phyloP scores from a whole-genome alignment of 371 early-diverging fungal genomes.

The Thermomucor indicae-seudaticae region DNA sequence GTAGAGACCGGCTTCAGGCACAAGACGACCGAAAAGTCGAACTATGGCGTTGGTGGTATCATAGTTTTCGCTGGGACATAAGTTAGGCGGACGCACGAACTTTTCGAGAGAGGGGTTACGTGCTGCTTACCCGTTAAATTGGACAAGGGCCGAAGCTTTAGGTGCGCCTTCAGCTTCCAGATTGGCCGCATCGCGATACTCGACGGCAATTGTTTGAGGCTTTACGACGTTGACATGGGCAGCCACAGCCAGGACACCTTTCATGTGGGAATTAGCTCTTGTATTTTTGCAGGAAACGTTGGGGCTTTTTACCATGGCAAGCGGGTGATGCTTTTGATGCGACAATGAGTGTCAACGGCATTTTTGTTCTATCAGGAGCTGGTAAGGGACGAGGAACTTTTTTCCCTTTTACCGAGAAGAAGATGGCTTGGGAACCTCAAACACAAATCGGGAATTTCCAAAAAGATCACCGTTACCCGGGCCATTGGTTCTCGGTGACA shows the following conservation, averaged over 20 bases:
- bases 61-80: slow-evolving; percentile 28
- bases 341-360: not conserved
- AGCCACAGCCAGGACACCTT: slow-evolving; percentile 37
- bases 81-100: not conserved
- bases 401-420: too few species aligned
- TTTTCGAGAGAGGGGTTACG: not conserved
- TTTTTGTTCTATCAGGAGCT: not conserved
- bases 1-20: slow-evolving; percentile 38
- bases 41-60: slow-evolving; percentile 40
- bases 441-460: too few species aligned
- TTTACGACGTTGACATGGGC: slow-evolving; percentile 34
- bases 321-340: not conserved
- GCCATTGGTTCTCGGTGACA: too few species aligned
- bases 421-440: too few species aligned
- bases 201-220: slow-evolving; percentile 32
- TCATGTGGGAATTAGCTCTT: not conserved
- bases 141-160: slow-evolving; percentile 27
- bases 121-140: slow-evolving; percentile 33
- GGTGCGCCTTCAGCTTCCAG: slow-evolving; percentile 32
- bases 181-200: slow-evolving; percentile 35
- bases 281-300: not conserved
- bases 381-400: too few species aligned
- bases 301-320: not conserved
- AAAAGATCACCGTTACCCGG: too few species aligned
- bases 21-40: slow-evolving; percentile 34